These are phyloP conservation scores for Torrubiella hemipterigena DNA, from an alignment of 2,329 filamentous ascomycete genomes.

Conservation along the genomic window DNA sequence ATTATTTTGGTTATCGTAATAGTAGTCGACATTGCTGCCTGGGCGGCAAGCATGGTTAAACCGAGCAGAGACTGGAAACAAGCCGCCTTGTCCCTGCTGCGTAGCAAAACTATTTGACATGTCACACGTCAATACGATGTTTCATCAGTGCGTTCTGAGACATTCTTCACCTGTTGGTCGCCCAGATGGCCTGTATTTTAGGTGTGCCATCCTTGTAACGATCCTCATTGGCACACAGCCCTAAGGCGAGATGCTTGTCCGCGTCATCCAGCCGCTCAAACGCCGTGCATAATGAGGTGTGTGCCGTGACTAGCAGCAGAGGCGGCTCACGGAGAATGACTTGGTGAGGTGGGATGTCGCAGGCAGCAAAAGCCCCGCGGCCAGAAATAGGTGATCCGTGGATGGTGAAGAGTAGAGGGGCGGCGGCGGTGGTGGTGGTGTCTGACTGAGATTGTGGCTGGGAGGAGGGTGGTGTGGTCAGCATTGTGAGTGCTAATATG, in stretches of 20 bases:
- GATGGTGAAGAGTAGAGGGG: conserved; percentile 20
- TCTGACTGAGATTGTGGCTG: not conserved
- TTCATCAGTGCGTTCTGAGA: not conserved
- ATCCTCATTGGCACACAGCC: conserved; percentile 24
- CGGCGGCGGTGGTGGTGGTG: not conserved
- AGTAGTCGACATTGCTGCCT: conserved; percentile 29
- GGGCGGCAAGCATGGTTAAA: conserved; percentile 47
- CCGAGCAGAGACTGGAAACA: conserved; percentile 39
- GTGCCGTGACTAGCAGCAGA: conserved; percentile 20
- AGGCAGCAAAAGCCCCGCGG: conserved; percentile 32
- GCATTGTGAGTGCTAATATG: no score
- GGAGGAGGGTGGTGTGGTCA: no score
- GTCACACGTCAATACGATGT: not conserved
- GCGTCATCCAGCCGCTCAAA: conserved; percentile 21
- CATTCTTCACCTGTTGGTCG: conserved; percentile 32
- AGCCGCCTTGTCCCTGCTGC: conserved; percentile 15
- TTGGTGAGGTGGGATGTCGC: conserved; percentile 23
- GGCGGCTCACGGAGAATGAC: conserved; percentile 32
- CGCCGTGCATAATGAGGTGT: conserved; percentile 13
- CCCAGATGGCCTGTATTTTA: conserved; percentile 24
- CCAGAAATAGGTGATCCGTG: conserved; percentile 28
- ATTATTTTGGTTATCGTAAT: conserved; percentile 19
- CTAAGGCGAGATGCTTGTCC: conserved; percentile 19
- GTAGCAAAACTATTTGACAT: conserved; percentile 20
- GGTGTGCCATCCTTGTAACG: conserved; percentile 15